A percentile compares a stretch with the other conserved stretches of the same genome.
phyloP scores from a whole-genome alignment of 2,329 filamentous ascomycete genomes.

The Mariannaea elegans region DNA sequence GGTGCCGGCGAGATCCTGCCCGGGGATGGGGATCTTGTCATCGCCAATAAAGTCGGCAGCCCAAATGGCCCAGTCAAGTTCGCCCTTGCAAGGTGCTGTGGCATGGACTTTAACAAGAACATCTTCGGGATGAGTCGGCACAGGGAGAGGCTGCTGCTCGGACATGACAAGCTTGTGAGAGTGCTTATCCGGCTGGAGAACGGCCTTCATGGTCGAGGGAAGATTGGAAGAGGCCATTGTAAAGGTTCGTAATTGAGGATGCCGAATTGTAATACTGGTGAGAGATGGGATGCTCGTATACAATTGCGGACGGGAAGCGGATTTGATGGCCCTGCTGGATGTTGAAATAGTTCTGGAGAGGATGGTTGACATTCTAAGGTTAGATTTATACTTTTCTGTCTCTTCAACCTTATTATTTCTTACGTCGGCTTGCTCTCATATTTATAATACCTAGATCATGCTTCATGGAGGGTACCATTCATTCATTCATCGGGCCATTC shows the following conservation, averaged over 20 bases:
- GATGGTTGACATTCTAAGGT: not conserved
- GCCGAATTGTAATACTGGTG: not conserved
- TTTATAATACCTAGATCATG: not conserved
- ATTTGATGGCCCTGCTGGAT: not conserved
- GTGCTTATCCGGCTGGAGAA: slow-evolving; percentile 25
- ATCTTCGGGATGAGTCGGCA: slow-evolving; percentile 34
- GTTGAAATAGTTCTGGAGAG: not conserved
- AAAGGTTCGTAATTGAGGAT: not conserved
- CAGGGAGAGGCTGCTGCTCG: slow-evolving; percentile 25
- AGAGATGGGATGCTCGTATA: not conserved
- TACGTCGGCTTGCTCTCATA: not conserved
- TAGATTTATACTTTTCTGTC: not conserved
- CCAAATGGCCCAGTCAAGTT: slow-evolving; percentile 43
- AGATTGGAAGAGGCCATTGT: slow-evolving; percentile 10
- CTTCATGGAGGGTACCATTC: not conserved
- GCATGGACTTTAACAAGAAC: slow-evolving; percentile 45
- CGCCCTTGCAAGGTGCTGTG: slow-evolving; percentile 44
- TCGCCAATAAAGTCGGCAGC: slow-evolving; percentile 31
- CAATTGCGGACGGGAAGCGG: not conserved
- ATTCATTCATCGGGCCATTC: not conserved
- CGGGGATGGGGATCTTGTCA: slow-evolving; percentile 40
- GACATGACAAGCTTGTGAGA: slow-evolving; percentile 26
- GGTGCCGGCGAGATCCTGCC: slow-evolving; percentile 50
- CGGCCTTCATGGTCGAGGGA: slow-evolving; percentile 24
- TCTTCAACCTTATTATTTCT: too few relatives aligned